Percentiles rank a stretch among this genome's conserved stretches.
These are phyloP conservation scores for Pseudogymnoascus sp. DNA, from an alignment of 2,329 filamentous ascomycete species.

Conservation along the genomic window DNA sequence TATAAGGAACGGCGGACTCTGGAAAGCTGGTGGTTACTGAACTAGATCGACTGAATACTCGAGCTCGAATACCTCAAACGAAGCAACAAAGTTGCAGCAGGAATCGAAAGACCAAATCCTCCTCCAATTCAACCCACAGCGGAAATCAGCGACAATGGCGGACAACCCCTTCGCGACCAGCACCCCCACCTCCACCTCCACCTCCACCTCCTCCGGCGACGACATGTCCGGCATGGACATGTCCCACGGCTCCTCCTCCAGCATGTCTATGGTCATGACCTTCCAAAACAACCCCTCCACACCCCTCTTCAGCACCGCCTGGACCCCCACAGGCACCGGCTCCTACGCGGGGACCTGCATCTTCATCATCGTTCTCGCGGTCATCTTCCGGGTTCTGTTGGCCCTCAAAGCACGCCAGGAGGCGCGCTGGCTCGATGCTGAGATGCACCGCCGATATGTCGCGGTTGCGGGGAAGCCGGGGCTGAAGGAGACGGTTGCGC, in stretches of 20 bases:
- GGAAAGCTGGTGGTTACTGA: background rate
- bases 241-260: background rate
- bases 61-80: background rate
- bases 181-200: background rate
- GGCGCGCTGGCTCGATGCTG: slow-evolving; percentile 58
- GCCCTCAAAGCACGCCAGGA: slow-evolving; percentile 61
- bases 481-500: slow-evolving; percentile 35
- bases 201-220: background rate
- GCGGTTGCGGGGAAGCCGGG: slow-evolving; percentile 58
- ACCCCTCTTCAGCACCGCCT: slow-evolving; percentile 58
- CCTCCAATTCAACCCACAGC: background rate
- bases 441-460: slow-evolving; percentile 69
- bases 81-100: background rate
- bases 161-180: background rate
- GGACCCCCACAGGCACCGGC: slow-evolving; percentile 64
- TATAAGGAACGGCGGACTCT: background rate
- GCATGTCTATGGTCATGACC: slow-evolving; percentile 42
- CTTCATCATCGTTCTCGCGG: slow-evolving; percentile 72
- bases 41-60: background rate
- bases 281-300: slow-evolving; percentile 60
- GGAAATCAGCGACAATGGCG: background rate
- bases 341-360: slow-evolving; percentile 85
- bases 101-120: background rate
- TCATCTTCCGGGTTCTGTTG: slow-evolving; percentile 60
- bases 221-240: slow-evolving; percentile 5